Percentiles rank a stretch among this genome's conserved stretches.
These are phyloP conservation scores for Sporothrix phasma DNA, from an alignment of 2,329 filamentous ascomycete species.

Conservation along the genomic window DNA sequence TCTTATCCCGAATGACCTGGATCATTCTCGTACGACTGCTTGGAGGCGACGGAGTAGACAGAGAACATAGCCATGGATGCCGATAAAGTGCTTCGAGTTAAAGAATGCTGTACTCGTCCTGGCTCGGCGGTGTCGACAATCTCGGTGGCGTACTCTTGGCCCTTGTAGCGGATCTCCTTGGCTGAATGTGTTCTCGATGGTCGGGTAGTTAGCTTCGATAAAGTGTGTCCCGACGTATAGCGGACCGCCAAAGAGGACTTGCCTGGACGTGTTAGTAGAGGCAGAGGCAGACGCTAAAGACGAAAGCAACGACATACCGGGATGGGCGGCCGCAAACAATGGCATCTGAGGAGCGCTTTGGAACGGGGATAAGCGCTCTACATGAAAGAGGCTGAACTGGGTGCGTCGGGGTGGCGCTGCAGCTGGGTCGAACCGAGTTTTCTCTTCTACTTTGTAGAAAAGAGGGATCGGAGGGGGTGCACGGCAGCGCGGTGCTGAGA, in stretches of 20 bases:
- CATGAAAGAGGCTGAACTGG: neutral
- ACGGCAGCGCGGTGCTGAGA: neutral
- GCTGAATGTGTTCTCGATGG: constrained; percentile 98
- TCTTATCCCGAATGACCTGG: constrained; percentile 90
- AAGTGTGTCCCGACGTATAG: constrained; percentile 96
- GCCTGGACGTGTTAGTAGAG: constrained; percentile 42
- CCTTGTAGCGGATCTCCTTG: constrained; percentile 86
- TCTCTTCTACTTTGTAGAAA: no score
- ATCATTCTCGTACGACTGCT: constrained; percentile 97
- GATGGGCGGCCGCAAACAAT: constrained; percentile 90
- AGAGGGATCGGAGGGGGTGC: neutral
- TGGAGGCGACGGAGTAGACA: constrained; percentile 94
- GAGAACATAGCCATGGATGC: constrained; percentile 97
- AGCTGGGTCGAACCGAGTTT: constrained; percentile 3
- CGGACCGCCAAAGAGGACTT: constrained; percentile 96
- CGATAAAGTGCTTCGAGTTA: constrained; percentile 98
- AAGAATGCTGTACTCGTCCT: constrained; percentile 99
- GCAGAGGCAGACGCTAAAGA: neutral
- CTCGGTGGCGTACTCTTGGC: constrained; percentile 88
- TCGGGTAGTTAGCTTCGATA: constrained; percentile 97
- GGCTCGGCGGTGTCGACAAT: constrained; percentile 97
- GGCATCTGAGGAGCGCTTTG: constrained; percentile 93
- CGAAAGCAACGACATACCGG: constrained; percentile 33
- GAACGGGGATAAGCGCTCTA: constrained; percentile 39
- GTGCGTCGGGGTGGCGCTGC: constrained; percentile 15